Conservation (phyloP, 2,329 filamentous ascomycete species). For the Eutypella sp. region DNA sequence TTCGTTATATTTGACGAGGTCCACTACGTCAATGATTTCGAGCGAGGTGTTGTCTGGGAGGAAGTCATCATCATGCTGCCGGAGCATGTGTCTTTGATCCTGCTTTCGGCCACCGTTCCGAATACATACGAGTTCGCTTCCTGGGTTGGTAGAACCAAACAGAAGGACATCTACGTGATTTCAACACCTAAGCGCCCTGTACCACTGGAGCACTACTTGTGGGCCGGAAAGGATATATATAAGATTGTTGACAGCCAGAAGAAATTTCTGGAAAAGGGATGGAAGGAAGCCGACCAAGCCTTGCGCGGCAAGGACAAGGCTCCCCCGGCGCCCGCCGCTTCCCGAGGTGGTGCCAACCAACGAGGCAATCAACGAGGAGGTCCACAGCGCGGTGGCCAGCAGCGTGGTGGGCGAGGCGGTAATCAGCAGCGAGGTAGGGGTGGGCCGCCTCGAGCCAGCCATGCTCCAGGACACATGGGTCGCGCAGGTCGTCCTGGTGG, state of each 20-base stretch:
- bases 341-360: slow-evolving; percentile 43
- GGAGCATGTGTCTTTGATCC: slow-evolving; percentile 90
- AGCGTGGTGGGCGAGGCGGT: slow-evolving; percentile 45
- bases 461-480: slow-evolving; percentile 78
- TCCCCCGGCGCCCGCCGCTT: slow-evolving; percentile 32
- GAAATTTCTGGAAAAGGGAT: slow-evolving; percentile 84
- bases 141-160: slow-evolving; percentile 96
- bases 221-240: slow-evolving; percentile 87
- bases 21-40: slow-evolving; percentile 95
- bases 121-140: slow-evolving; percentile 98
- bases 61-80: slow-evolving; percentile 99
- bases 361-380: slow-evolving; percentile 50
- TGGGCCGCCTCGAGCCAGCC: slow-evolving; percentile 54
- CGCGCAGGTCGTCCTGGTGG: slow-evolving; percentile 80
- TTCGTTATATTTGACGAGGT: slow-evolving; percentile 99
- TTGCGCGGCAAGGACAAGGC: slow-evolving; percentile 76
- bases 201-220: slow-evolving; percentile 91
- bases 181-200: slow-evolving; percentile 94
- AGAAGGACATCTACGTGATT: slow-evolving; percentile 98
- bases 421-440: slow-evolving; percentile 52
- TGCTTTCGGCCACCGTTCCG: slow-evolving; percentile 92
- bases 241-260: slow-evolving; percentile 95
- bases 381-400: slow-evolving; percentile 42
- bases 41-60: slow-evolving; percentile 97
- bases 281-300: slow-evolving; percentile 86